A percentile compares a stretch with the other conserved stretches of the same genome.
phyloP scores from a whole-genome alignment of 208 protist species.

The Herpetomonas samuelpessoai region DNA sequence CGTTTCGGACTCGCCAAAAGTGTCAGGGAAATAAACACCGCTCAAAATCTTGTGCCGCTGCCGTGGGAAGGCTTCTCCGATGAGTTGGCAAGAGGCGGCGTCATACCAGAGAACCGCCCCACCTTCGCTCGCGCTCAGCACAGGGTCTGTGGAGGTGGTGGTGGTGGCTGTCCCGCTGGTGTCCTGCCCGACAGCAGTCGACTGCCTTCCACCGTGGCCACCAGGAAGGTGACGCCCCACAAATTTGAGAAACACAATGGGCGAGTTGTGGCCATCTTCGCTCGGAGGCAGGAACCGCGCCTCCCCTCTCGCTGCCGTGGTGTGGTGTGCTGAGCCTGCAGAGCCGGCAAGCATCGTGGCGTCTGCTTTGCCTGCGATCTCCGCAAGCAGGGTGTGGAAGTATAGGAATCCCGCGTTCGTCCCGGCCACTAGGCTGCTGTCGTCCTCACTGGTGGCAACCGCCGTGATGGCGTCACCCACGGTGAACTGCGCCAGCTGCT shows the following conservation, averaged over 20 bases:
- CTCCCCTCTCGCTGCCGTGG: no score
- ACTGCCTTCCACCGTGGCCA: no score
- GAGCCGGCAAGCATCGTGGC: neutral
- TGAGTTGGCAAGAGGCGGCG: constrained; percentile 19
- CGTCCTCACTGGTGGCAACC: constrained; percentile 34
- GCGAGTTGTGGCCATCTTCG: constrained; percentile 44
- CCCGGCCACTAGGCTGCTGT: constrained; percentile 46
- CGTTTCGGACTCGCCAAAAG: neutral
- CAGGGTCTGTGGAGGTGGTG: constrained; percentile 1
- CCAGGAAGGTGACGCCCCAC: no score
- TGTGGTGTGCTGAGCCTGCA: neutral
- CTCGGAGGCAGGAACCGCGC: constrained; percentile 37
- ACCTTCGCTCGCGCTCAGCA: constrained; percentile 43
- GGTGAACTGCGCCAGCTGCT: constrained; percentile 46
- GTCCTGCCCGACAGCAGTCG: no score
- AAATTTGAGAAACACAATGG: constrained; percentile 56
- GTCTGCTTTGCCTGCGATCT: neutral
- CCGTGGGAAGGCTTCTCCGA: constrained; percentile 38
- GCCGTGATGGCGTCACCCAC: constrained; percentile 58
- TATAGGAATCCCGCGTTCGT: constrained; percentile 54
- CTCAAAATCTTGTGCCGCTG: constrained; percentile 39
- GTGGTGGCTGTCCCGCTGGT: no score
- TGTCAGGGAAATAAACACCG: constrained; percentile 34
- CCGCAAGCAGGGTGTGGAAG: constrained; percentile 24
- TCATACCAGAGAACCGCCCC: constrained; percentile 66